Conservation (phyloP, 257 asterid species). For the Paulownia fortunei region DNA sequence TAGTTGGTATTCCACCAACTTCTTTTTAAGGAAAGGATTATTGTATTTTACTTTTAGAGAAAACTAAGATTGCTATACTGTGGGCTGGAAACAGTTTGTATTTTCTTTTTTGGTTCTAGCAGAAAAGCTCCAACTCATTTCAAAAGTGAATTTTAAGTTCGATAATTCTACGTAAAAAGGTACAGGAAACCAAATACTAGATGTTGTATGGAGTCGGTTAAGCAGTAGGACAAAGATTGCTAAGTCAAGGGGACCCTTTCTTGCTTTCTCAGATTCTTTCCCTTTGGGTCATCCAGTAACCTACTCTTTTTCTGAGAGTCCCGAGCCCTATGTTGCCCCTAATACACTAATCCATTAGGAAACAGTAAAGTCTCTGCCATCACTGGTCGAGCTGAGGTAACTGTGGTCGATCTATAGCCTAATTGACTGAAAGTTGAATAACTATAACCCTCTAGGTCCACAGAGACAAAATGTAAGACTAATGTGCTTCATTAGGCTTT, state of each 20-base stretch:
- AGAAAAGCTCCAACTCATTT: neutral
- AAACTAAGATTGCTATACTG: neutral
- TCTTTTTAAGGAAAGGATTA: neutral
- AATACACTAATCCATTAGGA: neutral
- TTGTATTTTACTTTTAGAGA: neutral
- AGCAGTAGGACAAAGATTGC: conserved; percentile 2
- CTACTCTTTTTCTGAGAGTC: neutral
- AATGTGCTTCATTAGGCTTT: neutral
- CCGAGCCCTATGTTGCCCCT: neutral
- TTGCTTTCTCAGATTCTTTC: neutral
- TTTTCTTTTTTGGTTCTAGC: neutral
- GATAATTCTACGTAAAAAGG: too few species aligned
- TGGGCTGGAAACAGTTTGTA: neutral
- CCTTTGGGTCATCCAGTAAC: neutral
- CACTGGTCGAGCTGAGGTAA: neutral
- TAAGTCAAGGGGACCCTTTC: neutral
- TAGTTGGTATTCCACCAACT: neutral
- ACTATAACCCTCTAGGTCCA: neutral
- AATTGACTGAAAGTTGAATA: neutral
- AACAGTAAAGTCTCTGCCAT: neutral
- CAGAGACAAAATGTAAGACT: conserved; percentile 1
- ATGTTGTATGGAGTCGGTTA: neutral
- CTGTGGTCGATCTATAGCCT: neutral
- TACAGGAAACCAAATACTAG: too few species aligned
- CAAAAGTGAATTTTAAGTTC: neutral